Evolutionary conservation across 257 asterid genomes (phyloP), one percentile per base, ranked within the genome.

Genomic region (Solanum etuberosum): DNA sequence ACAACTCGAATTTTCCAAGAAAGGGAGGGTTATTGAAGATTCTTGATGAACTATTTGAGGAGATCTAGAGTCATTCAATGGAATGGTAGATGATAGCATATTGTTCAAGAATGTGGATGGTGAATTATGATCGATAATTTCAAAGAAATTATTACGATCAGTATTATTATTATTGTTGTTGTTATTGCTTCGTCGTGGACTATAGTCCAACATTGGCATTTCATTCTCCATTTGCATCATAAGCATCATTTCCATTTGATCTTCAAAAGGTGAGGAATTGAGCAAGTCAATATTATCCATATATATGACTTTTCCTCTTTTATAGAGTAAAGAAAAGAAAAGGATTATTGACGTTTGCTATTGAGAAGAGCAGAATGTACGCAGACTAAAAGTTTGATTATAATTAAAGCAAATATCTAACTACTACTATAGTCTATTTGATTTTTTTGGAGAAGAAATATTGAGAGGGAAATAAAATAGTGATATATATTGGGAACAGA

Each of bases 161-260:
- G 8, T 5, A 71, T 32, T 71, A 77, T 42, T 3, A 27, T 78
- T 25, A 4, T 9, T 40, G 3, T 77, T 40, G 9, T 2, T 27
- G 84, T 8, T 46, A 25, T 2, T 29, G 25, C 13, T 80, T 27
- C 6, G 40, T 80, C 4, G 87, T 1, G 57, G 84, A 59, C 38
- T 86, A 59, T 20, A 72, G 37, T 86, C 82, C 72, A 86, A 25
- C 37, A 23, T 23, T 23, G 80, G 87, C 72, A 86, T 86, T 46
- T 46, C 87, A 40, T 91, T 90, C 25, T 91, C 96, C 94, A 94
- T 93, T 73, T 95, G 96, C 94, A 93, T 88, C 87, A 90, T 86
- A 7, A 94, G 90, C 98, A 94, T 95, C 97, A 93, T 92, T 68
- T 94, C 97, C 87, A 94, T 90, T 83, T 92, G 96, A 71, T 94